Base-by-base conservation (phyloP, 2,329 filamentous ascomycete genomes). In the Ophiosphaerella narmari region DNA sequence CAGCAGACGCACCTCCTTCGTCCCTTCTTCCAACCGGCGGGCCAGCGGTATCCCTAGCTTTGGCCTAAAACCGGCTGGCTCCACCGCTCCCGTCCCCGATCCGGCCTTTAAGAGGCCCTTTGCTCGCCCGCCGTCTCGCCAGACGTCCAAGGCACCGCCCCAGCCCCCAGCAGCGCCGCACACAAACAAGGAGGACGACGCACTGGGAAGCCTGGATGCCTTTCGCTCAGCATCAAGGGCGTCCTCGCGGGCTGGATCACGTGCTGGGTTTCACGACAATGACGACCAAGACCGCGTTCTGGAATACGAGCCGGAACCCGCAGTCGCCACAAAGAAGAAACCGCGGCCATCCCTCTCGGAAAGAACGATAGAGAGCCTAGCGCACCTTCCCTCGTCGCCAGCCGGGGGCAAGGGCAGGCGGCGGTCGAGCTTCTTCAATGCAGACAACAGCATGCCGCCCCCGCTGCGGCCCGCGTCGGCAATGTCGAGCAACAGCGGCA, bases 301-400 rank as follows among this genome's bases (percentile, higher is more conserved):
- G 3, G 60, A 63, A 11, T 44, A 50, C 5, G 52, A 55, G 39
- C 39, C 60, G 52, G 56, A 63, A 49, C 43, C 49, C 1, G 44
- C 45, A 5, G 57, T 55, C 37, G 54, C 56, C 9, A 55, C 50
- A 9, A 50, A 58, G 47, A 66, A 45, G 78, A 82, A 43, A 57
- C 63, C 74, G 4, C 67, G 78, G 11, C 77, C 76, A 12, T 92
- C 90, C 0, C 78, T 97, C 4, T 86, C 88, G 0, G 92, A 97
- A 62, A 81, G 93, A 50, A 95, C 92, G 0, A 86, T 96, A 36
- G 90, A 96, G 70, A 96, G 90, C 0, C 77, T 97, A 5, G 82
- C 91, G 3, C 83, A 86, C 39, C 77, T 96, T 26, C 89, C 91
- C 0, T 85, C 89, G 0, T 94, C 91, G 0, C 91, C 92, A 3